phyloP scores from a whole-genome alignment of 2,329 filamentous ascomycete species.

The Xylaria multiplex region DNA sequence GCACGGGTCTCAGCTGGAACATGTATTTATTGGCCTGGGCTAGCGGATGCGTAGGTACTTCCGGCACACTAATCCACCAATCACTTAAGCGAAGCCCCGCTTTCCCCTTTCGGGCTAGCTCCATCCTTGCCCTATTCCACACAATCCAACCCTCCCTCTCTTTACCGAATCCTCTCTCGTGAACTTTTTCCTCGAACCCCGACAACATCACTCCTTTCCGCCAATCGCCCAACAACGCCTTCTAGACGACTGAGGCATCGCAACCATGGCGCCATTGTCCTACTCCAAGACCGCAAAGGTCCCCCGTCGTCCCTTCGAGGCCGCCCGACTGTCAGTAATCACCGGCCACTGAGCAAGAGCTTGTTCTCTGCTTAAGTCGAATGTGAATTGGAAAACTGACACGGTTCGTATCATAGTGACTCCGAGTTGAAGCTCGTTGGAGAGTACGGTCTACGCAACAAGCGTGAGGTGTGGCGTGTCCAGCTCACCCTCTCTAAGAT shows the following conservation, averaged over 20 bases:
- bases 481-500: slow-evolving; percentile 99
- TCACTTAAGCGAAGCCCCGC: slow-evolving; percentile 44
- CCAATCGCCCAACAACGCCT: slow-evolving; percentile 40
- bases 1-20: background rate
- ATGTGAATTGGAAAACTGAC: slow-evolving; percentile 77
- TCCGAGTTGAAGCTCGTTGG: slow-evolving; percentile 99
- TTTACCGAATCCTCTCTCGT: slow-evolving; percentile 34
- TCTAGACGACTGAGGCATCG: slow-evolving; percentile 52
- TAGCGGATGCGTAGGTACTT: too few species aligned
- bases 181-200: slow-evolving; percentile 39
- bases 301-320: slow-evolving; percentile 98
- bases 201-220: slow-evolving; percentile 34
- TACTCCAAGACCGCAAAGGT: slow-evolving; percentile 99
- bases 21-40: too few species aligned
- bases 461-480: slow-evolving; percentile 99
- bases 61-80: background rate
- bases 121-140: slow-evolving; percentile 46
- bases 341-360: slow-evolving; percentile 98
- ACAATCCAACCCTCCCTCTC: slow-evolving; percentile 39
- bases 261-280: slow-evolving; percentile 66
- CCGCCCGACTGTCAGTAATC: slow-evolving; percentile 98
- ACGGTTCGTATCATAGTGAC: slow-evolving; percentile 74
- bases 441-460: slow-evolving; percentile 99
- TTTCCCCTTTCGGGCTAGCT: slow-evolving; percentile 34
- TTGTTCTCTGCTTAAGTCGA: slow-evolving; percentile 95